A percentile compares a stretch with the other conserved stretches of the same genome.
Evolutionary conservation across 805 yeast genomes (phyloP).

Genomic region (Saccharomyces mikatae): DNA sequence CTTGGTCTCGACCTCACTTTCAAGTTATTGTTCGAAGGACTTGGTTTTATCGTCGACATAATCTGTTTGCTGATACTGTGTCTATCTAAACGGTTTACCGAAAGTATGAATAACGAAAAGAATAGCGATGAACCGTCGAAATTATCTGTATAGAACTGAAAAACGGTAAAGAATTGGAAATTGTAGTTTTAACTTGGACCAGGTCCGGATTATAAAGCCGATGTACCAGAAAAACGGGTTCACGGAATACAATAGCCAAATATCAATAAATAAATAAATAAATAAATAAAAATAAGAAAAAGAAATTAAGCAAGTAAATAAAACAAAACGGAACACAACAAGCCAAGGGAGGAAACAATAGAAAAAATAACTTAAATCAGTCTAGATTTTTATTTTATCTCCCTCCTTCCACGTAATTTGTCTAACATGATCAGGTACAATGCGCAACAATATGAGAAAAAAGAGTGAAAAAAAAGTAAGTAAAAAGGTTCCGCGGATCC

Average conservation of each 20-base stretch:
- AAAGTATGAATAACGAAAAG: not conserved
- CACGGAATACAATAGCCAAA: not conserved
- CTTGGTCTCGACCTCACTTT: conserved; percentile 25
- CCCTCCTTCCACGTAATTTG: not conserved
- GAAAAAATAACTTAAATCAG: not conserved
- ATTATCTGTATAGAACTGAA: not conserved
- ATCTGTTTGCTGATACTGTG: not conserved
- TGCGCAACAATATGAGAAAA: not conserved
- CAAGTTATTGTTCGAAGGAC: conserved; percentile 8
- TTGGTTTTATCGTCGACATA: not conserved
- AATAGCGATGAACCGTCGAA: not conserved
- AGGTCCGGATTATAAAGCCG: not conserved
- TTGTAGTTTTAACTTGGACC: not conserved
- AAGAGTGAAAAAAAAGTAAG: not conserved
- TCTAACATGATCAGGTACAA: not conserved
- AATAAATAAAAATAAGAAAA: not conserved
- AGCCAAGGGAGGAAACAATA: not conserved
- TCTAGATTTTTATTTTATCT: not conserved
- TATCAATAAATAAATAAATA: not conserved
- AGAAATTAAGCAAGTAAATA: not conserved
- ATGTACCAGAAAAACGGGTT: not conserved
- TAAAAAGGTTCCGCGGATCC: not conserved
- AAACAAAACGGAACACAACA: not conserved
- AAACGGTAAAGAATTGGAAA: not conserved
- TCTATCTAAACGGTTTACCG: not conserved